Evolutionary conservation across 805 yeast genomes (phyloP), one percentile per base, ranked within the genome.

Genomic region (Sugiyamaella marilandica): DNA sequence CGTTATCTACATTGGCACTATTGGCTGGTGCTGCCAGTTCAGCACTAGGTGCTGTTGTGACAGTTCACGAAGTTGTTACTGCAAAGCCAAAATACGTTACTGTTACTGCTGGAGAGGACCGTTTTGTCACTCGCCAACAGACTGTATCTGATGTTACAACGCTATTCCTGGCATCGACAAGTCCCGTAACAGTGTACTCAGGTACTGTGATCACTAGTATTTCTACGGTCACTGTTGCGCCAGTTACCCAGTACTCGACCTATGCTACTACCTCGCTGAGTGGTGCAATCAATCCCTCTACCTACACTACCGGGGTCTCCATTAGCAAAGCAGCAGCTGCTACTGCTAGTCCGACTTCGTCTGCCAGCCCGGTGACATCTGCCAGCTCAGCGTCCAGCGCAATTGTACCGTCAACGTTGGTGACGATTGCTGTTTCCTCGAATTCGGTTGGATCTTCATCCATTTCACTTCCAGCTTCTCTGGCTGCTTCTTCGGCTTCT

Each of bases 141-240:
- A 63, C 69, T 10, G 49, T 57, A n/a, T 60, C 65, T 10, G 53
- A 57, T n/a, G 59, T 51, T 2, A 55, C 60, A 10, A 66, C 71
- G 2, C 51, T 67, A 5, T 67, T 61, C 52, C 50, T 51, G 35
- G 71, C 71, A 2, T 48, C 62, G 5, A 64, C 69, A 24, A 51
- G 61, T 18, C 68, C 68, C 19, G 60, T 62, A 5, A 65, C 70
- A 10, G 66, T 67, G 16, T 63, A 70, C 5, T 58, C 65, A 13
- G 66, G 70, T 8, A 53, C 64, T 1, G 52, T 65, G 16, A 52
- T 65, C 37, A 67, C 73, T 2, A 57, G 65, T 21, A 58, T 72
- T 24, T 54, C 69, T 5, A 58, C 66, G 24, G 56, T 62, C 13
- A 55, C 65, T 21, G 55, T 56, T 5, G 58, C 66, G 31, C 74